These are phyloP conservation scores for Dactylellina leptospora DNA, from an alignment of 2,329 filamentous ascomycete species.

Conservation along the genomic window DNA sequence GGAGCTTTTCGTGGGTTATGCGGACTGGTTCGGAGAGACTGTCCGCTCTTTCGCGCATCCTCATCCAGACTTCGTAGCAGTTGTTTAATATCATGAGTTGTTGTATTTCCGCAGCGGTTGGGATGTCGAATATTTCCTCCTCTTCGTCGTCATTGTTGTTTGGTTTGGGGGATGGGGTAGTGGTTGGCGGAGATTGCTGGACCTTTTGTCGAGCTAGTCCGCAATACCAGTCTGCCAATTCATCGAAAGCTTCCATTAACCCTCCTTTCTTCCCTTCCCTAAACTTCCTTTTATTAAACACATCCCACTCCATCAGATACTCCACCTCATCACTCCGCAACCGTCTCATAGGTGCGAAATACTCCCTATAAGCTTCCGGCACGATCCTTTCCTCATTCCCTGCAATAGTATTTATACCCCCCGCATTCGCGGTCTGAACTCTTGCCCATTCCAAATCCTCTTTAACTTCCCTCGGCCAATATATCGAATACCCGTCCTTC, in stretches of 20 bases:
- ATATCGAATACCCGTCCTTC: conserved; percentile 15
- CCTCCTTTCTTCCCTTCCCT: conserved; percentile 19
- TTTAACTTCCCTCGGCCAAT: conserved; percentile 33
- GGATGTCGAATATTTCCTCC: conserved; percentile 10
- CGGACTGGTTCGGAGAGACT: conserved; percentile 24
- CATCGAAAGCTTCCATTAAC: conserved; percentile 28
- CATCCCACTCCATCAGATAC: conserved; percentile 31
- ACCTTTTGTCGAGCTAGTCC: conserved; percentile 1
- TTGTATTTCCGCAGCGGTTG: conserved; percentile 27
- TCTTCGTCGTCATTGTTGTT: conserved; percentile 2
- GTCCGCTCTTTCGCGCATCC: conserved; percentile 37
- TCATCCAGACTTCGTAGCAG: conserved; percentile 44
- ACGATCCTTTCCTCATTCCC: too few relatives aligned
- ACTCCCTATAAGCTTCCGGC: conserved; percentile 11
- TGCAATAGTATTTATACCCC: too few relatives aligned
- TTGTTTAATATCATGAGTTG: conserved; percentile 34
- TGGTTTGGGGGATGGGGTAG: too few relatives aligned
- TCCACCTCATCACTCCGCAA: conserved; percentile 20
- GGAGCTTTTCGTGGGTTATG: conserved; percentile 31
- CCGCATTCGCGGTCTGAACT: not conserved
- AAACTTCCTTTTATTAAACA: conserved; percentile 34
- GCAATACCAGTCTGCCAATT: conserved; percentile 19
- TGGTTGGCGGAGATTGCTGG: too few relatives aligned
- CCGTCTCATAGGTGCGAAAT: conserved; percentile 20
- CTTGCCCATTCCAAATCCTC: conserved; percentile 1